Evolutionary conservation across 2,329 filamentous ascomycete species (phyloP), one percentile per base, ranked within the genome.

Genomic region (Sporothrix dimorphospora): DNA sequence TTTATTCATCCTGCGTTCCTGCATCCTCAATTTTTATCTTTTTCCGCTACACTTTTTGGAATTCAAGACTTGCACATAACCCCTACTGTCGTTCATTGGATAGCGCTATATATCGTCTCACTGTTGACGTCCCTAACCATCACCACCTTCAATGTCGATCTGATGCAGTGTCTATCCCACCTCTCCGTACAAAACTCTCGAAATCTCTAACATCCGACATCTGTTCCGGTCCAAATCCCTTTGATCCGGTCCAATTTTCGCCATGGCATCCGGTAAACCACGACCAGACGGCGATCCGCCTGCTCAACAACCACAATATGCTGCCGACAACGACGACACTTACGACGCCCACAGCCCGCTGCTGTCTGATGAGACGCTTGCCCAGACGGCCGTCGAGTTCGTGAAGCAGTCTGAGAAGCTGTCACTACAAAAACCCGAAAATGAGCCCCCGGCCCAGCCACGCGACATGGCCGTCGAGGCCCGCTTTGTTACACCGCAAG

Each of bases 401-500:
- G 82, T 86, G 1, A 83, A 86, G 7, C 91, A 93, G 78, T 86
- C 90, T 8, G 83, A 87, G 77, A 89, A 87, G 75, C 81, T 89
- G 11, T 87, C 87, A 0, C 81, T 83, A 57, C 79, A 82, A 47
- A 78, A 79, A 3, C 77, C 78, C 1, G 71, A 78, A 14, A 75
- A 77, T 49, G 75, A 49, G 27, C 57, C 11, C 1, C 49, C 53
- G 12, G 38, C 14, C 8, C 38, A 57, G 27, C 24, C 51, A 4
- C 72, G 81, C 68, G 83, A 83, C 4, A 84, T 89, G 16, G 90
- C 90, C 1, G 82, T 90, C 66, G 84, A 90, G 77, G 91, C 91
- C 40, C 85, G 81, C n/a, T 89, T 87, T 73, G 82, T 91, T 42
- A 94, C 92, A 0, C 87, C 90, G 0, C 88, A 91, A 66, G 92